Base-by-base conservation (phyloP, 2,329 filamentous ascomycete species). In the Epichloe baconii region DNA sequence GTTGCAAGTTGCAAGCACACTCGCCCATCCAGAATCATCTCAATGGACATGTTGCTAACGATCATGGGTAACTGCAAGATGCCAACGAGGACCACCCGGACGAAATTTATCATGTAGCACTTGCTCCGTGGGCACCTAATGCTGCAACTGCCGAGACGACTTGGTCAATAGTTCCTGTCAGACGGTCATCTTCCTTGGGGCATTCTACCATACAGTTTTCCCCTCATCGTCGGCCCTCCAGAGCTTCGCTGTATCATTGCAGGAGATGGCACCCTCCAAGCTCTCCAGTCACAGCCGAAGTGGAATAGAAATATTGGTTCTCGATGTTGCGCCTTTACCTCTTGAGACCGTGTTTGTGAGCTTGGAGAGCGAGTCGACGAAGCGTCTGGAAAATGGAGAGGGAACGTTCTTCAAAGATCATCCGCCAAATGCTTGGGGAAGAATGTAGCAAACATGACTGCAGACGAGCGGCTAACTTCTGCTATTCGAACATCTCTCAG, bases 321-420 rank as follows among this genome's bases (percentile, higher is more conserved):
- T 94, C 52, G 86, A 95, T 63, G 86, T 93, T 7, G 77, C 83
- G 8, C 86, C 91, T 2, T 68, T 97, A 26, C 77, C 83, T 2
- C 71, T 97, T 26, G 88, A 96, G 54, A 88, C 86, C 0, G 78
- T 97, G 15, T 95, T 88, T 63, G 87, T 97, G 52, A 88, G 80
- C 47, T 74, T 96, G 6, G 89, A 96, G 62, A 85, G 82, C 47
- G 84, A 93, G 52, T 76, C 91, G 6, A 78, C 93, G 41, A 82
- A 82, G 57, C 83, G 86, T 60, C 71, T 95, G 44, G 87, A 95
- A 61, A 83, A 89, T 63, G 83, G 89, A 45, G 86, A 95, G 64
- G 85, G 80, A 47, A 88, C 80, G 46, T 95, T 95, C 65, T 88
- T 85, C 56, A 80, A 81, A 56, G 77, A 82, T 15, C 77, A 81